Evolutionary conservation across 345 rosid genomes (phyloP).

Genomic region (Arabidopsis arenosa): DNA sequence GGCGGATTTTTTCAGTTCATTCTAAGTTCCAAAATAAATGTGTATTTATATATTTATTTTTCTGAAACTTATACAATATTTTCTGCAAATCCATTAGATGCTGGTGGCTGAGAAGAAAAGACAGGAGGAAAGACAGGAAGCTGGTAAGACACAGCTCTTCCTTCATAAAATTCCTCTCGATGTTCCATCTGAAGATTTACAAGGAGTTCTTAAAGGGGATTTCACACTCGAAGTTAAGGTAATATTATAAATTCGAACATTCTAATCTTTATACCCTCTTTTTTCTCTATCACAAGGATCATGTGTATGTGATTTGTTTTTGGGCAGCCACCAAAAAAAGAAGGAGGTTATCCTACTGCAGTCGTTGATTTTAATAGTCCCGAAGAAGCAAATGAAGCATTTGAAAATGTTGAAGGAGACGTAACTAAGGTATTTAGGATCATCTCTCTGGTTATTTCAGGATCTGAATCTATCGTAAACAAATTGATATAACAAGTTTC

Average conservation of each 20-base stretch:
- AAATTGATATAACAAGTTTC: neutral
- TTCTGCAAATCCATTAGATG: slow-evolving; percentile 48
- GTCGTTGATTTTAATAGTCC: slow-evolving; percentile 55
- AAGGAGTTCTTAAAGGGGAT: slow-evolving; percentile 53
- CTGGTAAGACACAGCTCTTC: slow-evolving; percentile 56
- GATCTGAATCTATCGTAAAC: neutral
- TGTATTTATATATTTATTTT: neutral
- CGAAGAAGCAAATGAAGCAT: slow-evolving; percentile 70
- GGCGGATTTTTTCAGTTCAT: slow-evolving; percentile 20
- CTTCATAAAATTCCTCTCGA: slow-evolving; percentile 67
- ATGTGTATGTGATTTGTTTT: slow-evolving; percentile 22
- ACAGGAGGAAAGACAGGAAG: slow-evolving; percentile 3
- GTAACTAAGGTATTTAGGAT: slow-evolving; percentile 56
- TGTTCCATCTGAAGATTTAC: slow-evolving; percentile 59
- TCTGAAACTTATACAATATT: neutral
- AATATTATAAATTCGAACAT: neutral
- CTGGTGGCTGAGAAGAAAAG: slow-evolving; percentile 44
- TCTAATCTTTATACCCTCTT: neutral
- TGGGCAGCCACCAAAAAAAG: slow-evolving; percentile 60
- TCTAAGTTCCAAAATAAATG: neutral
- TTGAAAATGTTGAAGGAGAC: slow-evolving; percentile 56
- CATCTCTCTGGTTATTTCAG: slow-evolving; percentile 15
- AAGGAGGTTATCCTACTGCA: slow-evolving; percentile 58
- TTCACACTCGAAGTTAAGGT: slow-evolving; percentile 70
- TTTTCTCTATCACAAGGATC: neutral